Evolutionary conservation across 2,329 filamentous ascomycete genomes (phyloP), one percentile per base, ranked within the genome.

Genomic region (Monilinia vaccinii-corymbosi): DNA sequence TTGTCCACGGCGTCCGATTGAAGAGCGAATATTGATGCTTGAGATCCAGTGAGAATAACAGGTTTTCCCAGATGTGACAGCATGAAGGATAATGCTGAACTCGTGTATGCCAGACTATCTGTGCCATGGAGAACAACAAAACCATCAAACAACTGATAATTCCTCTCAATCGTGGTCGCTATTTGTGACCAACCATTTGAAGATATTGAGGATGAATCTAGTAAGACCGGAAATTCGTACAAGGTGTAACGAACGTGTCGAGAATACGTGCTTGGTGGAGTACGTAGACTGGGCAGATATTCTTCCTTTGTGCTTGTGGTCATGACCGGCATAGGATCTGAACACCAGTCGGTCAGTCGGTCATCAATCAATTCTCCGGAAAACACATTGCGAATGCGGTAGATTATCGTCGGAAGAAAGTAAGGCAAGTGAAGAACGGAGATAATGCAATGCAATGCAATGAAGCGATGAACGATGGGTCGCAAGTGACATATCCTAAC

Each of bases 51-150:
- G 48, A 89, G 73, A 56, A 89, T 82, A 23, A 89, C 83, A 0
- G 86, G 84, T 72, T 89, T 89, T 18, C 85, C 86, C 14, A 89
- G 75, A 67, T 88, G 84, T 66, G 85, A 81, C 47, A 89, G 76
- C 85, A 89, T 89, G 75, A 89, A 89, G 67, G 84, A 87, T 59
- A 89, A 74, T 3, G 86, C 86, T 2, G 85, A 88, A 66, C 80
- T 82, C 8, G 86, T 88, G 70, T 89, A 89, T 16, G 81, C 85
- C 58, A 89, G 72, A 63, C 81, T 86, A 69, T 89, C 86, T 1
- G 86, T 89, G 45, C 86, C 86, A 68, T 89, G 86, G 32, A 88
- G 78, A n/a, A 89, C 77, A 2, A 89, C 84, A 66, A 89, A 89
- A 5, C 82, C 85, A 70, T 89, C 86, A 68, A 86, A 89, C 0